Base-by-base conservation (phyloP, 176 grass and related monocot genomes). In the Aechmea fasciata region DNA sequence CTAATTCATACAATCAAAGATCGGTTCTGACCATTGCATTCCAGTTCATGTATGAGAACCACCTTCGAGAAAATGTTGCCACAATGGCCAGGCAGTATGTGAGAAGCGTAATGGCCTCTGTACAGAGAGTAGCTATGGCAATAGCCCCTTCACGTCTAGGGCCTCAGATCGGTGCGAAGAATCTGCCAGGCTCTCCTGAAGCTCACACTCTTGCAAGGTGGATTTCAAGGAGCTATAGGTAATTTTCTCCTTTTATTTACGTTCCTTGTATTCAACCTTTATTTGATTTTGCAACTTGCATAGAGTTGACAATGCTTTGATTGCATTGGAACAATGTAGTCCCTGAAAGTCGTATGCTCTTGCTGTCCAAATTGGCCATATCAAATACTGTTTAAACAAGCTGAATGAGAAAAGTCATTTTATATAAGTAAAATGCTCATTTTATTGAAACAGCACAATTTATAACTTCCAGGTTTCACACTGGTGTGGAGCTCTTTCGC, bases 1-100 rank as follows among this genome's bases (percentile, higher is more conserved):
- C 81, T 41, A 71, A 80, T 73, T 47, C 75, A 4, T 62, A 80
- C 22, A 87, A 80, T 72, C 75, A 81, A 64, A 85, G 90, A 90
- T 93, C 90, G 1, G 95, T 99, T 9, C 66, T 99, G 17, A 99
- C 95, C 11, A 91, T 99, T 69, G 95, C 95, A 26, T 99, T 99
- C 72, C 95, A 99, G 79, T 99, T 99, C 57, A 87, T 87, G 15
- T 99, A 82, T 50, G 95, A 99, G 71, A 99, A 88, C 61, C 90
- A 99, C 76, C 95, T 99, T 6, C 79, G 82, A 62, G 90, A 99
- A 53, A 99, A 76, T 11, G 90, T 99, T 0, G 84, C 95, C 8
- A 85, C 76, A 64, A 99, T 99, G 90, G 95, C 90, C 4, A 82
- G 95, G 52, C 95, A 99, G 57, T 99, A 93, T 48, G 90, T 99